Evolutionary conservation across 2,329 filamentous ascomycete genomes (phyloP).

Genomic region (Chrysoporthe deuterocubensis): DNA sequence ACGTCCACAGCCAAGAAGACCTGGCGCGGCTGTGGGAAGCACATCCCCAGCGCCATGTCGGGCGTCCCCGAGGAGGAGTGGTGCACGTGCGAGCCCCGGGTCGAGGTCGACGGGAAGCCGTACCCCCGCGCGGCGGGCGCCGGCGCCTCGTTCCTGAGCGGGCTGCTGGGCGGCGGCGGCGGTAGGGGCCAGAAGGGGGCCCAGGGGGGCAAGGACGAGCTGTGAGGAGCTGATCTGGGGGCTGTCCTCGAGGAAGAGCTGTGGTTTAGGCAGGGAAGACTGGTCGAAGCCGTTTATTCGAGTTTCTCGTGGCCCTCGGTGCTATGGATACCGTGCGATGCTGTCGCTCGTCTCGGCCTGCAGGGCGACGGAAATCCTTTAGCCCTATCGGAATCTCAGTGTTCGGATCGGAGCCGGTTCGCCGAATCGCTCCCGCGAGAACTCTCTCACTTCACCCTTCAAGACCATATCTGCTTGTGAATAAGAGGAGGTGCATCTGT

Average conservation of each 20-base stretch:
- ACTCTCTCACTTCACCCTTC: background rate
- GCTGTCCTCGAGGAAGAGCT: no score
- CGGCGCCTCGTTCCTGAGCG: constrained; percentile 44
- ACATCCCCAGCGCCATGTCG: constrained; percentile 50
- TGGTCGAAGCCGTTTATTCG: no score
- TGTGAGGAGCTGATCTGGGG: constrained; percentile 9
- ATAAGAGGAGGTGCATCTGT: background rate
- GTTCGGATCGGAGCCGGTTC: background rate
- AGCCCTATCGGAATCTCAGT: no score
- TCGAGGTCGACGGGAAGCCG: constrained; percentile 48
- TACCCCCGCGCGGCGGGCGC: constrained; percentile 50
- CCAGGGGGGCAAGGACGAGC: constrained; percentile 29
- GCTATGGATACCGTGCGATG: no score
- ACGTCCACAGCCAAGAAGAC: constrained; percentile 47
- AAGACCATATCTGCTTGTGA: background rate
- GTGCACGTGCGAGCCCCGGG: constrained; percentile 52
- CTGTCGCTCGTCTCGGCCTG: no score
- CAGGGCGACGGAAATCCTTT: no score
- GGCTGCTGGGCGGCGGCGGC: constrained; percentile 11
- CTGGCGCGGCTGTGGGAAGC: constrained; percentile 55
- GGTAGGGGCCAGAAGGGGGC: constrained; percentile 19
- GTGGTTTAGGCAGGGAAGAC: no score
- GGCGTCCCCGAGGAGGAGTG: constrained; percentile 49
- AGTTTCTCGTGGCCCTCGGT: background rate
- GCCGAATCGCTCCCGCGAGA: background rate